A percentile compares a stretch with the other conserved stretches of the same genome.
These are phyloP conservation scores for Rhodosporidiobolus sp. DNA, from an alignment of 768 basidiomycete species.

Conservation along the genomic window DNA sequence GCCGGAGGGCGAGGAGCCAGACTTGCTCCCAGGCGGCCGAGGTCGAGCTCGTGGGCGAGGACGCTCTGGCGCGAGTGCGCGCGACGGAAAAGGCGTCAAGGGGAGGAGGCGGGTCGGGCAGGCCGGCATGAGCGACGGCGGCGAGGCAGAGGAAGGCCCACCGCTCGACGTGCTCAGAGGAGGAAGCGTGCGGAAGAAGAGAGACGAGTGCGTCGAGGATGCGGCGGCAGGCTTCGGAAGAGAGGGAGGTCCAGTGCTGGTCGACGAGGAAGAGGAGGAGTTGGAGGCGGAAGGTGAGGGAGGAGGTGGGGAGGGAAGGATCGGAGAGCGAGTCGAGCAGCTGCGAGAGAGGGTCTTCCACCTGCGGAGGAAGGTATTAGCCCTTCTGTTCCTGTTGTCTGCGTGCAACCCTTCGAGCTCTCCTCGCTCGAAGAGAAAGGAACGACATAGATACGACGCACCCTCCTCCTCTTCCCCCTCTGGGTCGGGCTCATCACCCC, in stretches of 20 bases:
- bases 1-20: constrained; percentile 78
- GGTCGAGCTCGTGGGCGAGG: constrained; percentile 10
- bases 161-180: constrained; percentile 65
- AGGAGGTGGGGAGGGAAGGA: not conserved
- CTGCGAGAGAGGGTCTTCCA: constrained; percentile 28
- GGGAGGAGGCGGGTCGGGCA: not conserved
- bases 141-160: constrained; percentile 83
- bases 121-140: constrained; percentile 61
- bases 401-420: too few species aligned
- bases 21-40: constrained; percentile 67
- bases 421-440: too few species aligned
- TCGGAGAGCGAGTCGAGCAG: constrained; percentile 29
- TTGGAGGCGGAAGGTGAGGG: constrained; percentile 60
- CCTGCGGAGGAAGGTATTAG: not conserved
- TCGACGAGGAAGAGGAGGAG: constrained; percentile 79
- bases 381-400: not conserved
- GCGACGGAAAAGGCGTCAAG: not conserved
- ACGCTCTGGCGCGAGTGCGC: not conserved
- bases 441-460: not conserved
- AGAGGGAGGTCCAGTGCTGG: constrained; percentile 67
- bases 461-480: constrained; percentile 31
- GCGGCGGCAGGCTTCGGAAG: constrained; percentile 59
- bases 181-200: constrained; percentile 64
- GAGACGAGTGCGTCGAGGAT: constrained; percentile 60
- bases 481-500: constrained; percentile 2